phyloP scores from a whole-genome alignment of 306 rosid species.

The Lablab purpureus region DNA sequence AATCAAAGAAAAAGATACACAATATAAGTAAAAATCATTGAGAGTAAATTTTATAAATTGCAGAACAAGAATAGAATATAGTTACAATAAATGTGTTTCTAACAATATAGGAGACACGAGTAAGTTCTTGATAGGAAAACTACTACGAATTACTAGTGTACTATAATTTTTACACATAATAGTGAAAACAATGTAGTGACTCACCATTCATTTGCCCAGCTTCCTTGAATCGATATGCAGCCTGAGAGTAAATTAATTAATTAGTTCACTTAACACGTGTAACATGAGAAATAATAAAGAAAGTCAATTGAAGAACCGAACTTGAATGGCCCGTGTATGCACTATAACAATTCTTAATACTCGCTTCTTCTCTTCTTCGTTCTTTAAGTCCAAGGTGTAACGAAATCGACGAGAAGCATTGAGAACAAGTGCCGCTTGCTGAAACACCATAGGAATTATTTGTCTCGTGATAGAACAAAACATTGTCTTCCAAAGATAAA shows the following conservation, averaged over 20 bases:
- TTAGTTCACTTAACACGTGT: slow-evolving; percentile 32
- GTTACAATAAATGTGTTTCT: slow-evolving; percentile 1
- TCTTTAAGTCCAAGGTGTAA: slow-evolving; percentile 92
- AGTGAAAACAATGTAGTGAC: slow-evolving; percentile 27
- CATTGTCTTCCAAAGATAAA: background rate
- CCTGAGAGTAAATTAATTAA: slow-evolving; percentile 56
- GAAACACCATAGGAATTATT: slow-evolving; percentile 38
- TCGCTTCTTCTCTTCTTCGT: slow-evolving; percentile 75
- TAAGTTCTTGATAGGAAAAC: slow-evolving; percentile 3
- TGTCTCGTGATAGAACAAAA: slow-evolving; percentile 29
- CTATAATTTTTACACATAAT: slow-evolving; percentile 18
- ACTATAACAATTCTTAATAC: slow-evolving; percentile 71
- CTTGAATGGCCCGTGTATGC: slow-evolving; percentile 81
- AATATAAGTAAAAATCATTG: background rate
- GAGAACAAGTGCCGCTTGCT: slow-evolving; percentile 96
- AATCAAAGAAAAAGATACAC: background rate
- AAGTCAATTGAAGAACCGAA: slow-evolving; percentile 43
- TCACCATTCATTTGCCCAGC: slow-evolving; percentile 64
- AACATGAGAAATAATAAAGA: slow-evolving; percentile 20
- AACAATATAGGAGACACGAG: slow-evolving; percentile 5
- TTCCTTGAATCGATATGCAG: slow-evolving; percentile 77
- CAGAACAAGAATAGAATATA: background rate
- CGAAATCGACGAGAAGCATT: slow-evolving; percentile 99
- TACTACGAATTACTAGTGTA: background rate
- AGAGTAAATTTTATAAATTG: background rate